Conservation (phyloP, 1,284 basidiomycete species). For the Earliella scabrosa region DNA sequence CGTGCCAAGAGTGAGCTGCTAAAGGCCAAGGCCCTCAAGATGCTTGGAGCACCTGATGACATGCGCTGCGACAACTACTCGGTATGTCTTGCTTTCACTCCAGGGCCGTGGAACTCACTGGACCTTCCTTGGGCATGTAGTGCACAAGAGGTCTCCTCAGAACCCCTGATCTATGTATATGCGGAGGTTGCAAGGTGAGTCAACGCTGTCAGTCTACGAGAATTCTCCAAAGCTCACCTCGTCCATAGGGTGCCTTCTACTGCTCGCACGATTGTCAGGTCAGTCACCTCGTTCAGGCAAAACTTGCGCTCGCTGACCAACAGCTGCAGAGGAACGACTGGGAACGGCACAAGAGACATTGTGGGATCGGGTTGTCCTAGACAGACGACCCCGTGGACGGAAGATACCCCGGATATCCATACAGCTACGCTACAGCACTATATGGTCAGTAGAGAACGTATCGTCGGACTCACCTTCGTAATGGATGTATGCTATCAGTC, state of each 20-base stretch:
- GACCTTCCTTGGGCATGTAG: background rate
- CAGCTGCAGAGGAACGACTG: conserved; percentile 22
- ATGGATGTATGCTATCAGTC: background rate
- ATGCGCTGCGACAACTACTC: conserved; percentile 36
- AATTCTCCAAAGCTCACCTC: background rate
- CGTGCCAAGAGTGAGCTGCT: conserved; percentile 33
- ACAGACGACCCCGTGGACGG: background rate
- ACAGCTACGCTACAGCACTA: background rate
- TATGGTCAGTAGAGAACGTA: background rate
- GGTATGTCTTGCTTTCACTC: background rate
- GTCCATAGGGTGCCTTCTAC: conserved; percentile 25
- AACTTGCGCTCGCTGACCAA: too few species aligned
- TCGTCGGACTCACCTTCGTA: background rate
- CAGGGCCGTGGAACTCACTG: background rate
- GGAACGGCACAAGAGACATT: conserved; percentile 22
- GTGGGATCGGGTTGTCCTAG: conserved; percentile 1
- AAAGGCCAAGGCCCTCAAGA: conserved; percentile 33
- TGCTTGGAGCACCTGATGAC: conserved; percentile 27
- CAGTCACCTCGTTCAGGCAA: too few species aligned
- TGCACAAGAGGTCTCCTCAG: conserved; percentile 16
- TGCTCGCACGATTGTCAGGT: conserved; percentile 30
- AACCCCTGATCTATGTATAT: conserved; percentile 11
- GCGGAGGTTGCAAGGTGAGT: conserved; percentile 19
- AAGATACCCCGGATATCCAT: background rate
- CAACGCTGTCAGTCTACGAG: background rate